These are phyloP conservation scores for Suillus alpinus DNA, from an alignment of 768 basidiomycete genomes.

Conservation along the genomic window DNA sequence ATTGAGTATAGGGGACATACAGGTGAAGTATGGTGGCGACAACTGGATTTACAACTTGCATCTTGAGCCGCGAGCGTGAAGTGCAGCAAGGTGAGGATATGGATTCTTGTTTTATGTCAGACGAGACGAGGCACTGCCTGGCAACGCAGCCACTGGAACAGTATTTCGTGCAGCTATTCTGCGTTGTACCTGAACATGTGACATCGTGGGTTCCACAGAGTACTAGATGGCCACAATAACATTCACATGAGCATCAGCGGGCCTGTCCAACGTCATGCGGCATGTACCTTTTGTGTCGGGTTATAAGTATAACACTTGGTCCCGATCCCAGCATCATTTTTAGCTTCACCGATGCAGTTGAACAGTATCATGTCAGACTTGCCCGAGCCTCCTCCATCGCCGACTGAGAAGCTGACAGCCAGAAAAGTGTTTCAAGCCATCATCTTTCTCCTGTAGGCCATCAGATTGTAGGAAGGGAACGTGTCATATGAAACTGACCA, in stretches of 20 bases:
- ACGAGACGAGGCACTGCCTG: neutral
- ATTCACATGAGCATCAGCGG: neutral
- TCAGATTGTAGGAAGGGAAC: too few relatives aligned
- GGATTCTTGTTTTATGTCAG: neutral
- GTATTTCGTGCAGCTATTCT: neutral
- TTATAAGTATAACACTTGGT: neutral
- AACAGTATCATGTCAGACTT: neutral
- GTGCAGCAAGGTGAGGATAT: neutral
- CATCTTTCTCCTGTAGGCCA: neutral
- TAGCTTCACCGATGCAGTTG: neutral
- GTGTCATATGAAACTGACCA: neutral
- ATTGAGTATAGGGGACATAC: neutral
- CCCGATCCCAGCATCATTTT: neutral
- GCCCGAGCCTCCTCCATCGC: neutral
- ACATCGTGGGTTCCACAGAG: neutral
- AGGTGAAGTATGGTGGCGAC: neutral
- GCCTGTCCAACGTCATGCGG: neutral
- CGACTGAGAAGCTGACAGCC: neutral
- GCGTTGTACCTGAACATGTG: neutral
- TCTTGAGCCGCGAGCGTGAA: neutral
- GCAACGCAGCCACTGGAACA: neutral
- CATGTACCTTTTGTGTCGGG: neutral
- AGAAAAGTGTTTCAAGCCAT: neutral
- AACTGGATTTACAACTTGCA: neutral
- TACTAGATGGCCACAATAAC: neutral